Percentiles rank a stretch among this genome's conserved stretches.
These are phyloP conservation scores for barley (Hordeum vulgare) DNA, from an alignment of 176 grass and related monocot species.

Conservation along the genomic window DNA sequence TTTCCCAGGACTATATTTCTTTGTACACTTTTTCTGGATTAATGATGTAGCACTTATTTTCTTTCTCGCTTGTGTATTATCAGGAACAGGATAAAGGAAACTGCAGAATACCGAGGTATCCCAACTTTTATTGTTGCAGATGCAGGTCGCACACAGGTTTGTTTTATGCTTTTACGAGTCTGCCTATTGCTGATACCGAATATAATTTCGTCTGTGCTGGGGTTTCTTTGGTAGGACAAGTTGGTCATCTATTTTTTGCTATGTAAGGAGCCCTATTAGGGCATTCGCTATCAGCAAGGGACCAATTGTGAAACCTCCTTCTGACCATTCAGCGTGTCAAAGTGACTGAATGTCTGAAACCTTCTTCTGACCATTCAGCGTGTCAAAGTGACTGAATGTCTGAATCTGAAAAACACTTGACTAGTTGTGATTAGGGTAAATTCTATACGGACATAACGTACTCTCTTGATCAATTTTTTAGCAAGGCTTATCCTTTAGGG, in stretches of 20 bases:
- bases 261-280: background rate
- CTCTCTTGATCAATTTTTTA: background rate
- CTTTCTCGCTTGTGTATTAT: background rate
- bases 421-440: background rate
- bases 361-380: background rate
- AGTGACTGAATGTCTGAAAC: constrained; percentile 1
- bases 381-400: constrained; percentile 11
- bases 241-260: background rate
- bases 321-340: background rate
- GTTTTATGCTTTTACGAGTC: background rate
- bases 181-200: background rate
- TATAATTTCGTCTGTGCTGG: background rate
- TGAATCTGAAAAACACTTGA: background rate
- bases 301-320: background rate
- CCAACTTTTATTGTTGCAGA: constrained; percentile 90
- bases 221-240: background rate
- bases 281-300: too few species aligned
- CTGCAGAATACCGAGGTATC: constrained; percentile 63
- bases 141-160: constrained; percentile 90
- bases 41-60: background rate
- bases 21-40: background rate
- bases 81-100: constrained; percentile 88
- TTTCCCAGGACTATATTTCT: background rate
- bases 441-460: background rate
- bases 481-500: background rate